Base-by-base conservation (phyloP, 2,329 filamentous ascomycete genomes). In the Pezicula radicicola region DNA sequence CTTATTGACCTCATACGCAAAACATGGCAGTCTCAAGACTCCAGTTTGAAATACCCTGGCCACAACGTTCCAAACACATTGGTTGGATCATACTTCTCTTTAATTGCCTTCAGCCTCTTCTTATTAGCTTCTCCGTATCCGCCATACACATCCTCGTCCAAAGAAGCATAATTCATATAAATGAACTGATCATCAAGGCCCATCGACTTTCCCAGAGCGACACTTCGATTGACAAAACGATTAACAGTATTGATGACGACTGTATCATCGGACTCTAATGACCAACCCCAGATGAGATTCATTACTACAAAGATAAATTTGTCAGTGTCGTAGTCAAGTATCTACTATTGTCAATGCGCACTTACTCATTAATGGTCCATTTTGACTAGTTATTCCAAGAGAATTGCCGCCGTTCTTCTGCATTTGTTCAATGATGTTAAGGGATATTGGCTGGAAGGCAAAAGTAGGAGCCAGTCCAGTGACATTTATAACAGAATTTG, bases 161-260 rank as follows among this genome's bases (percentile, higher is more conserved):
- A 45, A 19, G 60, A 61, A 1, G 70, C 70, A 54, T 74, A 73
- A 54, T 74, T 72, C 30, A 71, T 57, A 53, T 72, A 73, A 7
- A 61, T 53, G 45, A 48, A 63, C 4, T 13, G 21, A 49, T 60
- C 33, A 19, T 53, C n/a, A 2, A 57, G 33, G 2, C 45, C 51
- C 41, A 54, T 45, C 3, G 41, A 36, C n/a, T 52, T 49, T 13
- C 54, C 52, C 4, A 58, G 35, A 6, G 30, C 53, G 13, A 49
- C 46, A 21, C 35, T 43, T 13, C 53, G 21, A 4, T 46, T 41
- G 5, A 55, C 42, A 28, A 59, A 54, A 10, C 49, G 46, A 10
- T 52, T 44, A 6, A 50, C 28, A 2, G 50, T 45, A 18, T 15
- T 43, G 15, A 47, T 40, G 6, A 57, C 40, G 12, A 8, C 30